phyloP scores from a whole-genome alignment of 2,329 filamentous ascomycete genomes.

The Ophiostoma tasmaniense region DNA sequence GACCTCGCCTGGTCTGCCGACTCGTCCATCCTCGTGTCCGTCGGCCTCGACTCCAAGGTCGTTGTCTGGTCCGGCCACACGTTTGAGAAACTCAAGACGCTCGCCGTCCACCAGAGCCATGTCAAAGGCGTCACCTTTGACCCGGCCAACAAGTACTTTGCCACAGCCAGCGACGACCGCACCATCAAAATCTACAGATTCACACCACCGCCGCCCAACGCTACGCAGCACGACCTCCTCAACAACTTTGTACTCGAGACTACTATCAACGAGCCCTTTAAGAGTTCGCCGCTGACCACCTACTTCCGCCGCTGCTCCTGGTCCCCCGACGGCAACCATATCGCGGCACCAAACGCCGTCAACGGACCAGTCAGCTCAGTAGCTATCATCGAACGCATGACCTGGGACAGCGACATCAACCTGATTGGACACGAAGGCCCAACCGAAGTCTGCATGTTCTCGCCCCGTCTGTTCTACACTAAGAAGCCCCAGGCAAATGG shows the following conservation, averaged over 20 bases:
- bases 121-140: constrained; percentile 99
- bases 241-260: constrained; percentile 94
- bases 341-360: constrained; percentile 91
- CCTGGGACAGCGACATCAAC: constrained; percentile 96
- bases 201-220: constrained; percentile 80
- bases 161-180: constrained; percentile 92
- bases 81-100: constrained; percentile 93
- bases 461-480: constrained; percentile 76
- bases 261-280: constrained; percentile 82
- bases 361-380: constrained; percentile 97
- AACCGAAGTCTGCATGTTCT: constrained; percentile 95
- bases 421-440: constrained; percentile 95
- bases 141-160: constrained; percentile 98
- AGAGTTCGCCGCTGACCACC: constrained; percentile 85
- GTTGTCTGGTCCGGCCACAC: constrained; percentile 98
- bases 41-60: constrained; percentile 88
- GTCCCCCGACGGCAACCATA: constrained; percentile 95
- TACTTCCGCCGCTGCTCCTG: constrained; percentile 96
- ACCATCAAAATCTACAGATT: constrained; percentile 96
- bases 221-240: constrained; percentile 87
- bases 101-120: constrained; percentile 89
- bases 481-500: constrained; percentile 52
- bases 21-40: constrained; percentile 89
- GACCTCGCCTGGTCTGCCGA: constrained; percentile 96
- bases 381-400: constrained; percentile 83